Conservation (phyloP, 306 rosid genomes). For the Cyclanthera cordifolia region DNA sequence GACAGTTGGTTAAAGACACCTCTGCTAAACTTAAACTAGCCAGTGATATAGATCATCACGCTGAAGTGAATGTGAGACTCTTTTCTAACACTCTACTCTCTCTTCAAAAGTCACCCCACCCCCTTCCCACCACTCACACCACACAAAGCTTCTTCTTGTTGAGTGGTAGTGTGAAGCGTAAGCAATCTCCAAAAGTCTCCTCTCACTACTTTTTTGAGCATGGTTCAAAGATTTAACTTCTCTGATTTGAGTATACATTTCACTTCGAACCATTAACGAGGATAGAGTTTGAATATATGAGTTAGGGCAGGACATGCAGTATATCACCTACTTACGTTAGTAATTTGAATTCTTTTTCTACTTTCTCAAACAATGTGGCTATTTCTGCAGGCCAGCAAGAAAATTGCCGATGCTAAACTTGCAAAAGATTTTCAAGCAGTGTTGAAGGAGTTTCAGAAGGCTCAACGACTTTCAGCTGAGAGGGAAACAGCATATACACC, state of each 20-base stretch:
- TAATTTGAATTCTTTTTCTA: neutral
- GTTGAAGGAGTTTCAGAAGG: slow-evolving; percentile 88
- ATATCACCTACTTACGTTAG: neutral
- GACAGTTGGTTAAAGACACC: slow-evolving; percentile 89
- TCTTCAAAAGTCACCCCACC: neutral
- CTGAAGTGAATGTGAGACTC: slow-evolving; percentile 55
- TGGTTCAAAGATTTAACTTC: neutral
- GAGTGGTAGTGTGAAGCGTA: neutral
- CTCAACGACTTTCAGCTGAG: slow-evolving; percentile 93
- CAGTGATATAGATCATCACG: slow-evolving; percentile 74
- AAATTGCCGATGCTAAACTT: slow-evolving; percentile 90
- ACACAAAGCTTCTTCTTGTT: neutral
- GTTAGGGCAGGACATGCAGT: neutral
- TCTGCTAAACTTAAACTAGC: slow-evolving; percentile 88
- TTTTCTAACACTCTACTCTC: neutral
- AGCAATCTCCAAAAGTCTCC: neutral
- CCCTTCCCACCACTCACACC: too few species aligned
- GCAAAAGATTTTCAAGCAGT: slow-evolving; percentile 95
- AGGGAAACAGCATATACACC: slow-evolving; percentile 89
- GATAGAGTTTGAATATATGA: neutral
- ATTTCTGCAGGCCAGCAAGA: slow-evolving; percentile 70
- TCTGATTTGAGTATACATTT: neutral
- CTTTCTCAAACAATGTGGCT: neutral
- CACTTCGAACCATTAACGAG: neutral
- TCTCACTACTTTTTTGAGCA: neutral